Evolutionary conservation across 352 stramenopile genomes (phyloP), one percentile per base, ranked within the genome.

Genomic region (Elongisporangium senticosum): DNA sequence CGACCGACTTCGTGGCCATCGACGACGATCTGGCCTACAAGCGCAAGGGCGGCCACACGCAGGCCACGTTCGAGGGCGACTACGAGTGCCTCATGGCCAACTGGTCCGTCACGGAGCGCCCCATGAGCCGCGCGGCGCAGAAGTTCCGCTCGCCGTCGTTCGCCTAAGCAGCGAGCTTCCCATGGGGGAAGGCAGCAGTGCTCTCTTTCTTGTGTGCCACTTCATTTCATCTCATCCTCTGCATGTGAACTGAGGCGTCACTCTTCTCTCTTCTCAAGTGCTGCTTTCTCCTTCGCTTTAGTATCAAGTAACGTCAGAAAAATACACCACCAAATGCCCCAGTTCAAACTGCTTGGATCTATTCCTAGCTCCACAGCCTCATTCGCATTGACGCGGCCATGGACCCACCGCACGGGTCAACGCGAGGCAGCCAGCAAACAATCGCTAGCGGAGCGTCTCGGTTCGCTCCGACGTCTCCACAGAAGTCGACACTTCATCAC

Each of bases 61-160:
- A 91, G 68, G 83, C 83, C 33, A 90, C 79, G 33, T 93, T 94
- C 51, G 85, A 94, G 50, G 85, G 83, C 33, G 83, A 94, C 71
- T 90, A 93, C 71, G 72, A 90, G 53, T 90, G 81, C 62, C 69
- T 89, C 56, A 94, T 93, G 83, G 85, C 80, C 59, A 94, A 89
- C 65, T 94, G 77, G 65, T 37, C 70, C 48, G 69, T 83, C 61
- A 71, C 76, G 21, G 65, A 86, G 53, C 69, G 72, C 55, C 37
- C 60, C 3, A 39, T 81, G 13, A 82, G 72, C 59, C 79, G 77
- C 56, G 69, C 70, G 20, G 75, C 69, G 11, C 65, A 86, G 37
- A 91, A 91, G 70, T 74, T 82, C 55, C 79, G 82, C 70, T 89
- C 79, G 61, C 79, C 82, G 57, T 91, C 82, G 11, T 91, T 91